A percentile compares a stretch with the other conserved stretches of the same genome.
phyloP scores from a whole-genome alignment of 257 asterid species.

The Nicotiana undulata region DNA sequence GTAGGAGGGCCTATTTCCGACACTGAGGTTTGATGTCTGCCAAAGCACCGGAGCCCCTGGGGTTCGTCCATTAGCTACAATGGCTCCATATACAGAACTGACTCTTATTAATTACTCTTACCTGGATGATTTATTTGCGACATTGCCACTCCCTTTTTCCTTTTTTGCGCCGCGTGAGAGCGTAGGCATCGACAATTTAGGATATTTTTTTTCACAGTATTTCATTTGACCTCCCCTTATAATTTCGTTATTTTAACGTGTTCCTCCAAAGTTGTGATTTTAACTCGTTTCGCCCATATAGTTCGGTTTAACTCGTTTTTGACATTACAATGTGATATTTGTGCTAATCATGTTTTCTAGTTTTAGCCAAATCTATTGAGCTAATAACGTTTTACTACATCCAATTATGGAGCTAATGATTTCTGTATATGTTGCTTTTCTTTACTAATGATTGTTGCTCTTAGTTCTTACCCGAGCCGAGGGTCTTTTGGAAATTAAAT shows the following conservation, averaged over 20 bases:
- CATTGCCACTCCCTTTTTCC: conserved; percentile 13
- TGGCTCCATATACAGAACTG: conserved; percentile 12
- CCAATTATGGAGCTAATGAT: too few species aligned
- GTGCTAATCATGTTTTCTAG: background rate
- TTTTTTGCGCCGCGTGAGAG: background rate
- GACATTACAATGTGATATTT: background rate
- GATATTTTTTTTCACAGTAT: background rate
- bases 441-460: too few species aligned
- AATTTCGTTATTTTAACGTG: background rate
- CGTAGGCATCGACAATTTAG: background rate
- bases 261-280: background rate
- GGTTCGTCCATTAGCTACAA: conserved; percentile 26
- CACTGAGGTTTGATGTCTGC: conserved; percentile 20
- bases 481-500: too few species aligned
- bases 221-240: background rate
- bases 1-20: conserved; percentile 15
- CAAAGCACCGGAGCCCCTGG: conserved; percentile 39
- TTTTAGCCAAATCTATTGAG: too few species aligned
- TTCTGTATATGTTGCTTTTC: too few species aligned
- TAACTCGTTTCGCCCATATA: background rate
- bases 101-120: conserved; percentile 12
- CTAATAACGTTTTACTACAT: too few species aligned
- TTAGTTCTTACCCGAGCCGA: too few species aligned
- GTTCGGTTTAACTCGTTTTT: background rate
- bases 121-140: conserved; percentile 1